Base-by-base conservation (phyloP, 1,139 yeast genomes). In the Suhomyces terraborum region DNA sequence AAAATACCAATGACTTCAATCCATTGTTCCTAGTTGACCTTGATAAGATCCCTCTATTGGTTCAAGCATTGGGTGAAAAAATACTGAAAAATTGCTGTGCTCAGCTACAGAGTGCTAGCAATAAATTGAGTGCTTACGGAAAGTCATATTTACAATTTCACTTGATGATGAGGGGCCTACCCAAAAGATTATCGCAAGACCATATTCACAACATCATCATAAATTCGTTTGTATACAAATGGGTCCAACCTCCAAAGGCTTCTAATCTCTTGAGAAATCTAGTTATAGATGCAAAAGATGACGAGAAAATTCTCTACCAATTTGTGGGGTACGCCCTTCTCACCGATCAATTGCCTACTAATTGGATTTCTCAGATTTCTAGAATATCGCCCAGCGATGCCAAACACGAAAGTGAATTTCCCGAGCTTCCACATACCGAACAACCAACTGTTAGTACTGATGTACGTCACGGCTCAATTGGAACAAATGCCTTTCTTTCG, bases 311-410 rank as follows among this genome's bases (percentile, higher is more conserved):
- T 6, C 38, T 49, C 10, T 40, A 40, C 27, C 46, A 45, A 18
- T 47, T 41, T 22, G 24, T 46, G 22, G 53, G 53, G 1, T 41
- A 37, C 23, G 22, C 48, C 3, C 41, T 35, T 6, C n/a, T 40
- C 2, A 23, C 42, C 6, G 38, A 40, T 6, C 28, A 38, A 18
- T 44, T 43, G 16, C 48, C 51, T 6, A 17, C 34, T 2, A 24
- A 26, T 3, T 49, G 53, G 51, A 21, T 49, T 8, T 18, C 32
- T n/a, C 22, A 18, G 2, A 9, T 38, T 8, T 31, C 35, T 14
- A 13, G 16, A 6, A 19, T 20, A 2, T 4, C 21, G 8, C 10
- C 12, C 8, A 10, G 18, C 9, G 12, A 8, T 7, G 13, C 38
- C 20, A 38, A 35, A 10, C 12, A 23, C 4, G 16, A 9, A 6